Evolutionary conservation across 306 rosid species (phyloP).

Genomic region (Inga oerstediana): DNA sequence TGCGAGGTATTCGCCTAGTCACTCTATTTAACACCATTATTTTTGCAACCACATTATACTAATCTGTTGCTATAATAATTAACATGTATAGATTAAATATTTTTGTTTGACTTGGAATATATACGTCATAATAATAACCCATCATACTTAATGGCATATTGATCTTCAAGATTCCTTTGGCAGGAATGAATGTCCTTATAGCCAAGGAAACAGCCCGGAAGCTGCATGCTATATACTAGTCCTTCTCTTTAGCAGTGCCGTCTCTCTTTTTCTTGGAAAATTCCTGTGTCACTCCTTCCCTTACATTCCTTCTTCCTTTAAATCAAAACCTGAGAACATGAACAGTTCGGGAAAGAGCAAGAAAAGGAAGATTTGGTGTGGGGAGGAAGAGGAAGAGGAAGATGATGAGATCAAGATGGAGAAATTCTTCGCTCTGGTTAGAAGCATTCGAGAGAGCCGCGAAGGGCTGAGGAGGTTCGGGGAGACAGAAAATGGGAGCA

Average conservation of each 20-base stretch:
- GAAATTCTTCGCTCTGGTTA: slow-evolving; percentile 50
- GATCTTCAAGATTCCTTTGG: not conserved
- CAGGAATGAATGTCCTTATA: not conserved
- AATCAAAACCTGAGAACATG: slow-evolving; percentile 23
- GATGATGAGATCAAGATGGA: slow-evolving; percentile 55
- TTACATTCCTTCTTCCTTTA: not conserved
- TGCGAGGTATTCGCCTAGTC: not conserved
- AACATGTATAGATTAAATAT: too few relatives aligned
- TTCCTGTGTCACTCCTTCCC: slow-evolving; percentile 7
- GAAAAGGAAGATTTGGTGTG: slow-evolving; percentile 46
- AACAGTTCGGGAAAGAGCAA: slow-evolving; percentile 26
- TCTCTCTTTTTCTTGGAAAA: slow-evolving; percentile 30
- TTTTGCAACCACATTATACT: not conserved
- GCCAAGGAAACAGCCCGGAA: not conserved
- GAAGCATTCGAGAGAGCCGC: slow-evolving; percentile 57
- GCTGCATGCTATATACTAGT: not conserved
- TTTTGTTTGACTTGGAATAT: not conserved
- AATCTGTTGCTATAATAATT: too few relatives aligned
- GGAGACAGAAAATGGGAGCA: slow-evolving; percentile 14
- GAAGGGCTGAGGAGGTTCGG: slow-evolving; percentile 36
- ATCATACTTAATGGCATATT: not conserved
- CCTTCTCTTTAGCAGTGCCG: not conserved
- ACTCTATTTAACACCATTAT: not conserved
- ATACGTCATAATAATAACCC: not conserved
- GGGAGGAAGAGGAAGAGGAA: slow-evolving; percentile 35